phyloP scores from a whole-genome alignment of 495 filamentous ascomycete genomes.

The Thermothielavioides terrestris region DNA sequence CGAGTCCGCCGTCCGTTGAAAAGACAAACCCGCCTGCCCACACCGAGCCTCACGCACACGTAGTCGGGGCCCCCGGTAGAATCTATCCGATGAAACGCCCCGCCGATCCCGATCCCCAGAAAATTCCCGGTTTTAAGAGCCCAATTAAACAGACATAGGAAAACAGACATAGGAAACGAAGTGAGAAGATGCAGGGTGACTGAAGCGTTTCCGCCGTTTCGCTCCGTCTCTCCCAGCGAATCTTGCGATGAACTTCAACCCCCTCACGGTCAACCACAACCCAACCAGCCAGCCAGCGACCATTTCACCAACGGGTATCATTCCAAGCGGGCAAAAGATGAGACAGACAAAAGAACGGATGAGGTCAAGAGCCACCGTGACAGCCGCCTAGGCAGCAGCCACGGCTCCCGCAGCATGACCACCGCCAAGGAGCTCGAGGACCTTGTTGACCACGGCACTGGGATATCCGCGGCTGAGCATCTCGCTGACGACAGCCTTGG shows the following conservation, averaged over 20 bases:
- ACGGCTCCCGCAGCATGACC: slow-evolving; percentile 24
- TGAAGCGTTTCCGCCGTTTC: background rate
- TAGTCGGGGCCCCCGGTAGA: slow-evolving; percentile 5
- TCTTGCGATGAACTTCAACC: slow-evolving; percentile 3
- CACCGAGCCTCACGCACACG: slow-evolving; percentile 3
- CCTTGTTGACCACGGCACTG: slow-evolving; percentile 80
- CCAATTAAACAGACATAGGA: background rate
- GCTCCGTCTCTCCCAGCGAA: slow-evolving; percentile 1
- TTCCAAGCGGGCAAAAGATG: slow-evolving; percentile 8
- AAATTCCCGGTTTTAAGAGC: background rate
- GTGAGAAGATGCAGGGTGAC: background rate
- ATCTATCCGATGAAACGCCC: slow-evolving; percentile 3
- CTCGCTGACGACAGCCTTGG: slow-evolving; percentile 73
- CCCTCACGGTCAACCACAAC: background rate
- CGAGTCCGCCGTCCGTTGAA: background rate
- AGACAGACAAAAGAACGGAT: background rate
- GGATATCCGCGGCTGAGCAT: slow-evolving; percentile 89
- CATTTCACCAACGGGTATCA: slow-evolving; percentile 16
- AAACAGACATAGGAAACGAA: background rate
- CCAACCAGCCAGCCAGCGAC: background rate
- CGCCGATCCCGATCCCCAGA: background rate
- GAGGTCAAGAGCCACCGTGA: background rate
- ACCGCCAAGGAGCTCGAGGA: slow-evolving; percentile 77
- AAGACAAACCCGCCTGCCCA: background rate
- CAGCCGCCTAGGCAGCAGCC: slow-evolving; percentile 4